Evolutionary conservation across 129 eudicot genomes (phyloP), one percentile per base, ranked within the genome.

Genomic region (Flaveria bidentis): DNA sequence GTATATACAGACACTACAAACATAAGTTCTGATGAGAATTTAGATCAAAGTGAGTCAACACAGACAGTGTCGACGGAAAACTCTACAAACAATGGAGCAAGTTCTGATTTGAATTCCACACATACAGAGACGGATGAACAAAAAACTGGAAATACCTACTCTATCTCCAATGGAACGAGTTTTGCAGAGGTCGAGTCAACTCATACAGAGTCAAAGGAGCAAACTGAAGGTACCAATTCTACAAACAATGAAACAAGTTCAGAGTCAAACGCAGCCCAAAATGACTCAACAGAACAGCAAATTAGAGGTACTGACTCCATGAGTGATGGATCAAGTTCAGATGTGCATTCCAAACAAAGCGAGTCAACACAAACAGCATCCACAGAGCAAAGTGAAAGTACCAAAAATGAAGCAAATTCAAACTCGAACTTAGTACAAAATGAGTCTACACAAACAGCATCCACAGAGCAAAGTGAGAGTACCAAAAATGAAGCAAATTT

Each of bases 1-100:
- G 71, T 67, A 0, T 80, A 26, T 74, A 26, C 84, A 0, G 84
- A 80, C 70, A 74, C 80, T 65, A 81, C 76, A 36, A 79, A 75
- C 22, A 81, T 71, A 72, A 77, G 68, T 56, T 50, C 70, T 22
- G 83, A 83, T 25, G 78, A 81, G 51, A 77, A 75, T 33, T 7
- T 78, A 28, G 77, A 47, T 45, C 80, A 81, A 60, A 61, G 41
- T 0, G 80, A 75, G 18, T 61, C 66, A 57, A 87, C 52, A 23
- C 64, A 57, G 64, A 57, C 61, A 53, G 61, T n/a, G 23, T 17
- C 33, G 25, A 9, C 33, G n/a, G 82, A 62, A 1, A 22, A 66
- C 16, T 51, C 69, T 39, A 57, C 60, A 23, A 68, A 82, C 46
- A 77, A 66, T 39, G 83, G 79, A 39, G 33, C 69, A 30, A 44